These are phyloP conservation scores for Triadica sebifera DNA, from an alignment of 345 rosid genomes.

Conservation along the genomic window DNA sequence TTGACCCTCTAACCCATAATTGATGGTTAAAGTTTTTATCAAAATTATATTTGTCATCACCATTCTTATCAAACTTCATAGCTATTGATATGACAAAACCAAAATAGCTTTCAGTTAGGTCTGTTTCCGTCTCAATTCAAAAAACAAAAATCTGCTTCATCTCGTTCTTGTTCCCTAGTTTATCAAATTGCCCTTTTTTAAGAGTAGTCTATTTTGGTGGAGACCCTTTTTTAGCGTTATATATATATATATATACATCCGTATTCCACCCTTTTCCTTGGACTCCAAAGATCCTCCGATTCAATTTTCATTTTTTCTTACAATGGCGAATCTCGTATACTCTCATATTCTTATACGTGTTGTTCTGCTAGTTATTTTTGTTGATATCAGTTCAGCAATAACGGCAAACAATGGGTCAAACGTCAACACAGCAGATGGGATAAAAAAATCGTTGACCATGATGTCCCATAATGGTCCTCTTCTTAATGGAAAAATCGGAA, in stretches of 20 bases:
- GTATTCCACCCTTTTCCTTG: not conserved
- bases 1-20: too few species aligned
- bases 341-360: not conserved
- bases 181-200: too few species aligned
- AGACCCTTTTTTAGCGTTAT: not conserved
- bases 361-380: not conserved
- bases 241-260: not conserved
- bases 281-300: not conserved
- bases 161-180: too few species aligned
- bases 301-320: not conserved
- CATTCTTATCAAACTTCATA: too few species aligned
- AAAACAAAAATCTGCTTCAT: too few species aligned
- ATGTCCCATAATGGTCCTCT: conserved; percentile 20
- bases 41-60: too few species aligned
- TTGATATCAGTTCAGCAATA: conserved; percentile 2
- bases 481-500: conserved; percentile 3
- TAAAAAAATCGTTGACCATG: not conserved
- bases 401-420: not conserved
- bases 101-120: too few species aligned
- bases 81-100: too few species aligned
- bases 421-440: not conserved
- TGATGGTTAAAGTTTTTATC: too few species aligned
- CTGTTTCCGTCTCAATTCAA: too few species aligned
- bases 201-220: too few species aligned
- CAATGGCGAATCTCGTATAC: conserved; percentile 8